Evolutionary conservation across 345 rosid genomes (phyloP), one percentile per base, ranked within the genome.

Genomic region (Lenwebbia sp.): DNA sequence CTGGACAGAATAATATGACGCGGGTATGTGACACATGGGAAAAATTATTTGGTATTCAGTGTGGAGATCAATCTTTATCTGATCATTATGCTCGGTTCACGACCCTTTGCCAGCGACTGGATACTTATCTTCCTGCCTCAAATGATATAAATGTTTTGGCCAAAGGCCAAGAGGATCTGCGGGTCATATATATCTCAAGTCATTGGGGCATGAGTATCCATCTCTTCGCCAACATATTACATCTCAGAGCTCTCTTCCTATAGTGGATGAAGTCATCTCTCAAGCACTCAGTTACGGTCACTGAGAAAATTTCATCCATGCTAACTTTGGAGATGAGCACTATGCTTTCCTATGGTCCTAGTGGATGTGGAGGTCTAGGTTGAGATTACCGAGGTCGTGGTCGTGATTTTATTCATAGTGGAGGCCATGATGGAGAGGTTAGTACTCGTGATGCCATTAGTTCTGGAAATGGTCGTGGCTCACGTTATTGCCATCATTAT

Each of bases 241-340:
- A 56, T 56, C 13, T 55, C 4, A 55, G 2, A 56, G 28, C 12
- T 56, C 13, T 58, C 37, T 58, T 58, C 19, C 37, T 13, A 58
- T 0, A 13, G 4, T 58, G 19, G 70, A 58, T 58, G 70, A 58
- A 58, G 33, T 58, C 37, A n/a, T 58, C 70, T 13, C 70, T 58
- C 0, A 58, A 6, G 70, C 15, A n/a, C 30, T 58, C 7, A 0
- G 0, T 58, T 58, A n/a, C 1, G n/a, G 6, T 58, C 15, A 28
- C 19, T n/a, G 13, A 6, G 62, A 57, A 57, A 30, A 58, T 58
- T 58, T 58, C 19, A 13, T 13, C 33, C 19, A n/a, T 13, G 70
- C 7, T 0, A 0, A n/a, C 30, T 28, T 0, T 58, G 30, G 30
- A 58, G 37, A 58, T 0, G 5, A 58, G 21, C 28, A 30, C 4